Conservation (phyloP, 2,329 filamentous ascomycete genomes). For the Aureobasidium musti region DNA sequence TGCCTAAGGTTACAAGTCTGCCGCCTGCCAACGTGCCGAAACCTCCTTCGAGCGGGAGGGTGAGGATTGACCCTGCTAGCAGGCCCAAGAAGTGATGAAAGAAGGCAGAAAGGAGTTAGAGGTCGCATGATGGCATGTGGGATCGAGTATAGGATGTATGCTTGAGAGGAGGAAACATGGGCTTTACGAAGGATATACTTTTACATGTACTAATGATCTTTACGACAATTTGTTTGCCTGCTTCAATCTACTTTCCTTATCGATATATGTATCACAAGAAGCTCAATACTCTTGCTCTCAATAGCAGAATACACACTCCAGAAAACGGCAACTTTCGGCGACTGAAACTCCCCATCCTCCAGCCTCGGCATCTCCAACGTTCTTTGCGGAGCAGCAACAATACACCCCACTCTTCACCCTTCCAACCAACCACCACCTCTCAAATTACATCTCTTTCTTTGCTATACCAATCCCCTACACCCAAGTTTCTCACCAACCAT, state of each 20-base stretch:
- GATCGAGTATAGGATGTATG: neutral
- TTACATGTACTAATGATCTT: neutral
- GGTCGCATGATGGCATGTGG: neutral
- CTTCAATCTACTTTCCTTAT: neutral
- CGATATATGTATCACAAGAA: too few relatives aligned
- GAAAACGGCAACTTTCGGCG: constrained; percentile 14
- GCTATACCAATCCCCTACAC: neutral
- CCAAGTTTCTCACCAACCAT: neutral
- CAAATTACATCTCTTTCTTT: neutral
- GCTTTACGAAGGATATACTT: neutral
- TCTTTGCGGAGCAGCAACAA: too few relatives aligned
- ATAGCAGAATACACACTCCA: neutral
- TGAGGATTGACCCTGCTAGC: constrained; percentile 33
- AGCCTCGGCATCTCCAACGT: constrained; percentile 8
- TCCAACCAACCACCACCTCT: constrained; percentile 1
- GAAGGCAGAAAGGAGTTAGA: neutral
- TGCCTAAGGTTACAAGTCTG: neutral
- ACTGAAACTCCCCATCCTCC: neutral
- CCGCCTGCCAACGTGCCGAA: constrained; percentile 27
- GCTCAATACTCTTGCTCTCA: neutral
- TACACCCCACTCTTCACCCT: neutral
- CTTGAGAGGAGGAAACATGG: neutral
- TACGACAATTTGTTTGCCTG: neutral
- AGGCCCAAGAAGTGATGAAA: constrained; percentile 27
- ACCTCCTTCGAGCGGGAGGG: constrained; percentile 29